Evolutionary conservation across 2,329 filamentous ascomycete genomes (phyloP), one percentile per base, ranked within the genome.

Genomic region (Epichloe aotearoae): DNA sequence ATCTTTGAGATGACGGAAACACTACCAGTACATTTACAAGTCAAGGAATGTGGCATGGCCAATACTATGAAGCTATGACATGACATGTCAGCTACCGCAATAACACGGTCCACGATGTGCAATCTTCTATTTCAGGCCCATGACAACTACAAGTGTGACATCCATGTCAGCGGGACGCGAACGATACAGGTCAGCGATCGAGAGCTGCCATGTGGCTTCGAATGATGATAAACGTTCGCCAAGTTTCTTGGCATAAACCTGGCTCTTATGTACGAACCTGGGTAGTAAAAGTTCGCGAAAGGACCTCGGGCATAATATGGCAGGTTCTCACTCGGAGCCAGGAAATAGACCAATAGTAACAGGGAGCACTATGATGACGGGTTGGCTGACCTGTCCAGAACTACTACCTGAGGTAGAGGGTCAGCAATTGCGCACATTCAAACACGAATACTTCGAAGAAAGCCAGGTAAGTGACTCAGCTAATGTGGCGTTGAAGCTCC

Each of bases 401-500:
- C 37, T 19, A 33, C 23, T 15, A 8, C 36, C 36, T 39, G 20
- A 12, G 19, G 36, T 20, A 17, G 23, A 42, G 7, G 30, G 38
- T 49, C 39, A 49, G 42, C 30, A 46, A 15, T 33, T 43, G 37
- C 23, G 23, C 30, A 23, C 17, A 41, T 46, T 12, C 2, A 46
- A 34, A 46, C 14, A 34, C 15, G 8, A 20, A 42, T 10, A 42
- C 14, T 40, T 11, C 47, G 12, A 36, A 49, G 38, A 40, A 41
- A 42, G n/a, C 19, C 40, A 49, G 40, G 40, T 36, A 30, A 36
- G 53, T 55, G 40, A 46, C 52, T 44, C 36, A 52, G 43, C 50
- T 46, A 41, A 33, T 33, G 23, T 14, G 30, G 33, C 12, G 20
- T n/a, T 51, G 11, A 36, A 33, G 19, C 19, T 37, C 33, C 26